Base-by-base conservation (phyloP, 31 red algal species). In the Porphyra umbilicalis region DNA sequence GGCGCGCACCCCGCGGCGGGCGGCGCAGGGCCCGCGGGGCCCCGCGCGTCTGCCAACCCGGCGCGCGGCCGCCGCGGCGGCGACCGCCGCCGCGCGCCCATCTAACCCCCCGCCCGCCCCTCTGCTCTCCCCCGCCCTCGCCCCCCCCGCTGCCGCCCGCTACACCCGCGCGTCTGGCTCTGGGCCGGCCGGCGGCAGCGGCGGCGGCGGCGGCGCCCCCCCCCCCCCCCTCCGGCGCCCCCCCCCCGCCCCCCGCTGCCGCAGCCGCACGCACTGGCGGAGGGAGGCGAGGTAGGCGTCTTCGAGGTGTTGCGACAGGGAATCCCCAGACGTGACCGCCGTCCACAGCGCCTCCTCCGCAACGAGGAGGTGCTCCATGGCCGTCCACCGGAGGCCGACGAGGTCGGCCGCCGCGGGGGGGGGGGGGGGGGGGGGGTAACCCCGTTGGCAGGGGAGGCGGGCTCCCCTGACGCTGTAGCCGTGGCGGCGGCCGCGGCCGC, bases 291-390 rank as follows among this genome's bases (percentile, higher is more conserved):
- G 57, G 57, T 71, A 71, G 3, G 57, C 57, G 57, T 71, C 57
- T 79, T 90, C 92, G 80, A 90, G 80, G 79, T 90, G 92, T 16
- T 95, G 92, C 71, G 78, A 32, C 30, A 95, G 78, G 10, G 84
- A 79, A 29, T 86, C 81, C 18, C 85, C 85, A 6, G 84, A 85
- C 16, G 87, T 36, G 32, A 90, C 38, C 29, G 81, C 80, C 29
- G 78, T 38, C 81, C 88, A 95, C 44, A 84, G 75, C 42, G 76
- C 77, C 71, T 85, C 81, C 78, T 95, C 92, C 35, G 85, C 46
- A 25, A 46, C 35, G 38, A 95, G 75, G 81, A 95, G 81, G 37
- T 87, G 88, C 34, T 85, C 79, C n/a, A 86, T 34, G 67, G 88
- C 75, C 7, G 14, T 35, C 76, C 79, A 88, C 33, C 88, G 80